phyloP scores from a whole-genome alignment of 2,329 filamentous ascomycete species.

The Xylariaceae sp. region DNA sequence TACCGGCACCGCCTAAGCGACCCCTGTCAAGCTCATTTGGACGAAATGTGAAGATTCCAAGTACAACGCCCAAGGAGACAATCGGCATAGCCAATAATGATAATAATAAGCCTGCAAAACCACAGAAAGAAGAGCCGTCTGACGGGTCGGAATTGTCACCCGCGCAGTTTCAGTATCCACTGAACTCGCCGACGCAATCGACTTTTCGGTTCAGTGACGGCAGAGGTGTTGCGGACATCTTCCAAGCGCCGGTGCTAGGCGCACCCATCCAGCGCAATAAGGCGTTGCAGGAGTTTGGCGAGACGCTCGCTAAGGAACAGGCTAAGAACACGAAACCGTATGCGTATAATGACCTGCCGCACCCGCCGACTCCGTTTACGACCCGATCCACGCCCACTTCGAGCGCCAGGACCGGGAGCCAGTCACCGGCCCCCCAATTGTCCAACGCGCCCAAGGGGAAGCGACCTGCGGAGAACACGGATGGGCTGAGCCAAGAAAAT shows the following conservation, averaged over 20 bases:
- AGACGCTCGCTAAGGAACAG: neutral
- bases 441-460: neutral
- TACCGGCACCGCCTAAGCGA: conserved; percentile 4
- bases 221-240: conserved; percentile 1
- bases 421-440: neutral
- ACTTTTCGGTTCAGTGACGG: conserved; percentile 9
- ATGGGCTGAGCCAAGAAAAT: neutral
- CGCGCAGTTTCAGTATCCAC: conserved; percentile 10
- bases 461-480: neutral
- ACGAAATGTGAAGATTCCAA: neutral
- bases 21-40: conserved; percentile 4
- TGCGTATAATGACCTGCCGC: neutral
- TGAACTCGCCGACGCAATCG: conserved; percentile 10
- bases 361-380: neutral
- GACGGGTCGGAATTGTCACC: neutral
- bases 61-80: neutral
- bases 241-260: neutral
- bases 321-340: conserved; percentile 1
- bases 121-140: neutral
- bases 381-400: neutral
- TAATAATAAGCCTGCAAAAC: neutral
- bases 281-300: neutral
- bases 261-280: conserved; percentile 1
- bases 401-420: neutral
- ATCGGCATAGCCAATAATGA: no score